Conservation (phyloP, 352 stramenopile species). For the Phytophthora hybrid region DNA sequence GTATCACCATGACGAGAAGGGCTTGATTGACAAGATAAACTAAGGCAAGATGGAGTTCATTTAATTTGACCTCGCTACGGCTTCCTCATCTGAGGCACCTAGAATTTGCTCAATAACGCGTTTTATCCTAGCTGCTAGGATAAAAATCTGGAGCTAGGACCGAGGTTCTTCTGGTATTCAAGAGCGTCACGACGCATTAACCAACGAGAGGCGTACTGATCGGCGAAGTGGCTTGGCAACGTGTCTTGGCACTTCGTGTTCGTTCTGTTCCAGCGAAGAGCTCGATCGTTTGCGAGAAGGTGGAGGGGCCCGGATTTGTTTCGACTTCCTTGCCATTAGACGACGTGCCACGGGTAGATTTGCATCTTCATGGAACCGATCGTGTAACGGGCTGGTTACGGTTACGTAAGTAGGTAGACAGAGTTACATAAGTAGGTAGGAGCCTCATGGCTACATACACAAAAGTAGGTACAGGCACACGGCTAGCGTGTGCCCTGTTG, state of each 20-base stretch:
- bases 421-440: too few species aligned
- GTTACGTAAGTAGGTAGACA: too few species aligned
- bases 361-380: conserved; percentile 1
- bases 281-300: conserved; percentile 3
- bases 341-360: background rate
- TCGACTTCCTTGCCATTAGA: background rate
- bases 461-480: too few species aligned
- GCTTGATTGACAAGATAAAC: too few species aligned
- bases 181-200: background rate
- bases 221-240: conserved; percentile 2
- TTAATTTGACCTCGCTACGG: background rate
- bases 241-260: conserved; percentile 1
- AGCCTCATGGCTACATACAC: too few species aligned
- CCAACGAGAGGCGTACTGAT: background rate
- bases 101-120: background rate
- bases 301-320: background rate
- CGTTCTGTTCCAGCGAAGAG: background rate
- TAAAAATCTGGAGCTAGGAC: background rate
- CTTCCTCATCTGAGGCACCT: background rate
- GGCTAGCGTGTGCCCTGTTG: too few species aligned
- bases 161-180: background rate
- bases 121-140: background rate
- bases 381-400: too few species aligned
- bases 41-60: too few species aligned
- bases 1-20: conserved; percentile 1